Base-by-base conservation (phyloP, 73 alveolate species). In the Urostyla sp. region DNA sequence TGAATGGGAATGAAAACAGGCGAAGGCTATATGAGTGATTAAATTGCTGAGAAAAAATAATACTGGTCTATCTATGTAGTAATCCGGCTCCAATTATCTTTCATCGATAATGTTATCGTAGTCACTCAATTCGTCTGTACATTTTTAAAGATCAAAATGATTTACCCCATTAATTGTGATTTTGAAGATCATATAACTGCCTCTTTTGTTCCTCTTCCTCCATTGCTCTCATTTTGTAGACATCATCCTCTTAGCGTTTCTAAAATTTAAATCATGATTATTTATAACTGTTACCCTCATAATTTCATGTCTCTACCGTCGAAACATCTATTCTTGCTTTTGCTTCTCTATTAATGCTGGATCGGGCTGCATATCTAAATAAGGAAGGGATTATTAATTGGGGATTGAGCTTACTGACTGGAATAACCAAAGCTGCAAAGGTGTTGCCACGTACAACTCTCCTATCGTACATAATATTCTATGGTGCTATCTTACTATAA, bases 371-470 rank as follows among this genome's bases (percentile, higher is more conserved):
- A 87, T 69, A 38, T 75, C 84, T 69, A 30, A 11, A 15, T 40
- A 59, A 59, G n/a, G n/a, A n/a, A n/a, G n/a, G n/a, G n/a, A 49
- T 20, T 16, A 43, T 49, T 27, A 8, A 69, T 43, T 4, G 27
- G 50, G 27, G 20, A 21, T 2, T 45, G 23, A 18, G 5, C 84
- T 46, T 69, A 44, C 80, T 74, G 61, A 78, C 85, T 30, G 92
- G 98, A 49, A 94, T 93, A 66, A 95, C 98, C 66, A 96, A 81
- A 8, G 98, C 98, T 0, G 98, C 99, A 75, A 86, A 96, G 50
- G 99, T 96, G 67, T 95, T 96, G 38, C 99, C 99, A 32, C 99
- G 87, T 73, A 96, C 98, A 38, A 96, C 99, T 56, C 99, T 91
- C 44, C 97, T 91, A 75, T 96, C 99, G 75, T 81, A 84, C 94